Percentiles rank a stretch among this genome's conserved stretches.
phyloP scores from a whole-genome alignment of 768 basidiomycete genomes.

The Pilatotrama ljubarskyi region DNA sequence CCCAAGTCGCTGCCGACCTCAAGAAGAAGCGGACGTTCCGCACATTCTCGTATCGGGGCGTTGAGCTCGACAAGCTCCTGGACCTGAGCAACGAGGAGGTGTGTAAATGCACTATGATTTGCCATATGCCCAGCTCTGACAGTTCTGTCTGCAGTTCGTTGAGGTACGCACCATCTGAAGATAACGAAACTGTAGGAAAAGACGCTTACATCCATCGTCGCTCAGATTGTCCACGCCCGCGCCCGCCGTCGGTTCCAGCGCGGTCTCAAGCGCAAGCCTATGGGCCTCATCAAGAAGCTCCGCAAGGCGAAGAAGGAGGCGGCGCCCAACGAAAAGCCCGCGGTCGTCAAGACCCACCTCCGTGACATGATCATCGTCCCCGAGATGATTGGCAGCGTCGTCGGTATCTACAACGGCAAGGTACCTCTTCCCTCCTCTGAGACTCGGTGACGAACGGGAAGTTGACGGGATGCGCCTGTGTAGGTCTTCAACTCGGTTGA shows the following conservation, averaged over 20 bases:
- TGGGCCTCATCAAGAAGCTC: slow-evolving; percentile 99
- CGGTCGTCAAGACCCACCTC: slow-evolving; percentile 98
- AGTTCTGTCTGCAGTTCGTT: slow-evolving; percentile 54
- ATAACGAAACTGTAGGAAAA: not conserved
- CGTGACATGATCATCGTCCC: slow-evolving; percentile 99
- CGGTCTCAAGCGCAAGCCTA: slow-evolving; percentile 96
- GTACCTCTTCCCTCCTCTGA: slow-evolving; percentile 40
- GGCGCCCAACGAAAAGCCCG: slow-evolving; percentile 98
- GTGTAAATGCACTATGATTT: slow-evolving; percentile 34
- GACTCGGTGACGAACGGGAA: too few relatives aligned
- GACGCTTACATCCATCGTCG: not conserved
- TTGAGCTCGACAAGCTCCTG: slow-evolving; percentile 97
- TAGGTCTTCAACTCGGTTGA: slow-evolving; percentile 95
- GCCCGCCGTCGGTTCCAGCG: slow-evolving; percentile 98
- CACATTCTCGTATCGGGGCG: slow-evolving; percentile 97
- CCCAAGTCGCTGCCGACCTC: slow-evolving; percentile 90
- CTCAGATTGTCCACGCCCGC: slow-evolving; percentile 94
- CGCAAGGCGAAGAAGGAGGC: slow-evolving; percentile 99
- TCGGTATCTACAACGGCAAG: slow-evolving; percentile 99
- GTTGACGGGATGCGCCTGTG: too few relatives aligned
- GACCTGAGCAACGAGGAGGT: slow-evolving; percentile 96
- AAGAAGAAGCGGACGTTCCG: slow-evolving; percentile 99
- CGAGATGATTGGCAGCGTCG: slow-evolving; percentile 98
- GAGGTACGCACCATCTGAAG: slow-evolving; percentile 52
- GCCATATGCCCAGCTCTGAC: not conserved